Evolutionary conservation across 768 basidiomycete species (phyloP).

Genomic region (Russula emetica): DNA sequence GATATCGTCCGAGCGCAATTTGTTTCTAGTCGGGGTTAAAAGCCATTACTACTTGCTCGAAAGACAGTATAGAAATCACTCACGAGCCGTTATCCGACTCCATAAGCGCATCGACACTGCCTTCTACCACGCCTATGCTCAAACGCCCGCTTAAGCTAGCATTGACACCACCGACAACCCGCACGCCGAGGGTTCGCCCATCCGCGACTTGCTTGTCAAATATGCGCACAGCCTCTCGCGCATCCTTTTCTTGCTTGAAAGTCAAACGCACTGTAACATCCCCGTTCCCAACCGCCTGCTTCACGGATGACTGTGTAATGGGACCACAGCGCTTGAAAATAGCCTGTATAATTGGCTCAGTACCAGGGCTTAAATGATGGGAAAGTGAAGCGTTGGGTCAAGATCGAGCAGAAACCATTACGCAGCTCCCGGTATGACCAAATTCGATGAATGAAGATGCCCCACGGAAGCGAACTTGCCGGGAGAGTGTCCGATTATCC

Average conservation of each 20-base stretch:
- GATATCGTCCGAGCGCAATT: conserved; percentile 29
- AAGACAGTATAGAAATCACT: conserved; percentile 1
- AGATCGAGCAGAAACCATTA: neutral
- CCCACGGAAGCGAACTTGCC: neutral
- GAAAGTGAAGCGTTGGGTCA: neutral
- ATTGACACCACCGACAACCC: conserved; percentile 28
- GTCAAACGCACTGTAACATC: conserved; percentile 29
- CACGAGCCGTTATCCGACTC: conserved; percentile 24
- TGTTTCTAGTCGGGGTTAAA: conserved; percentile 5
- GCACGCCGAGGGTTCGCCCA: conserved; percentile 27
- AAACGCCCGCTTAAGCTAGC: conserved; percentile 28
- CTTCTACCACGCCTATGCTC: conserved; percentile 24
- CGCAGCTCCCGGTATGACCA: neutral
- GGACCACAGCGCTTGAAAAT: conserved; percentile 29
- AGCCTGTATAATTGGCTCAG: conserved; percentile 14
- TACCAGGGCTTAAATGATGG: neutral
- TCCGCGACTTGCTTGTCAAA: conserved; percentile 29
- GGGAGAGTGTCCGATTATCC: neutral
- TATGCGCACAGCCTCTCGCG: conserved; percentile 22
- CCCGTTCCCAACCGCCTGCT: conserved; percentile 10
- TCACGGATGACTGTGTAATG: conserved; percentile 26
- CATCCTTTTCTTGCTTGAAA: conserved; percentile 29
- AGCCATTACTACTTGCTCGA: neutral
- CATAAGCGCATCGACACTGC: conserved; percentile 27
- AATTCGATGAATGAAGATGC: neutral